A percentile compares a stretch with the other conserved stretches of the same genome.
These are phyloP conservation scores for Beauveria brongniartii DNA, from an alignment of 2,329 filamentous ascomycete species.

Conservation along the genomic window DNA sequence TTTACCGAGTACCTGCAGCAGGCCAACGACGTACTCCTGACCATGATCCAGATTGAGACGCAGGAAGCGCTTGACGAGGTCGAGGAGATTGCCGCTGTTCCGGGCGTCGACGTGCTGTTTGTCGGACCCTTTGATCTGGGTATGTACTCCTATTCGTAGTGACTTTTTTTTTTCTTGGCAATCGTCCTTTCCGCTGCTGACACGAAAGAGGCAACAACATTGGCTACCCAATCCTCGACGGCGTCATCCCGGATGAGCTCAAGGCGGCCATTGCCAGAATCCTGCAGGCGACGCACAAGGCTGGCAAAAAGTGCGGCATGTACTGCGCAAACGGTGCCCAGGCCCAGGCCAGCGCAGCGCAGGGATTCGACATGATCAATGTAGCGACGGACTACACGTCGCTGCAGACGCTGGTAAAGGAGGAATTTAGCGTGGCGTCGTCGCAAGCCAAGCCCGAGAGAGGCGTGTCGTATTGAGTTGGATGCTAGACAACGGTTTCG, in stretches of 20 bases:
- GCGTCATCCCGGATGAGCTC: constrained; percentile 50
- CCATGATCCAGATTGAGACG: constrained; percentile 62
- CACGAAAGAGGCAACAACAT: constrained; percentile 45
- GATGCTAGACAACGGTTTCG: too few species aligned
- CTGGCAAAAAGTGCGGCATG: constrained; percentile 60
- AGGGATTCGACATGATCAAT: constrained; percentile 55
- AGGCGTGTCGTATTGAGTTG: constrained; percentile 32
- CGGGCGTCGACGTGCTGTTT: constrained; percentile 56
- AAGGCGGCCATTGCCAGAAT: constrained; percentile 51
- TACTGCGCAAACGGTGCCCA: constrained; percentile 50
- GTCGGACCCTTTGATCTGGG: constrained; percentile 60
- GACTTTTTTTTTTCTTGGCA: not conserved
- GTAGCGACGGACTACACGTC: constrained; percentile 48
- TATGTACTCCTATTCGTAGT: constrained; percentile 3
- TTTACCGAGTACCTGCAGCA: constrained; percentile 41
- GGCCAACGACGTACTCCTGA: constrained; percentile 46
- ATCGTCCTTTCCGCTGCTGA: not conserved
- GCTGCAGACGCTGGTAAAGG: constrained; percentile 35
- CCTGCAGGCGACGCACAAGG: constrained; percentile 46
- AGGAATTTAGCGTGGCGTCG: constrained; percentile 36
- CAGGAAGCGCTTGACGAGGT: constrained; percentile 51
- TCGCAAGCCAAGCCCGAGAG: constrained; percentile 23
- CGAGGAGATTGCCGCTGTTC: constrained; percentile 52
- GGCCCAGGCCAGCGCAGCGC: constrained; percentile 43
- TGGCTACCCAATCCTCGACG: constrained; percentile 52